phyloP scores from a whole-genome alignment of 768 basidiomycete species.

The Podaxis carcinomalis region DNA sequence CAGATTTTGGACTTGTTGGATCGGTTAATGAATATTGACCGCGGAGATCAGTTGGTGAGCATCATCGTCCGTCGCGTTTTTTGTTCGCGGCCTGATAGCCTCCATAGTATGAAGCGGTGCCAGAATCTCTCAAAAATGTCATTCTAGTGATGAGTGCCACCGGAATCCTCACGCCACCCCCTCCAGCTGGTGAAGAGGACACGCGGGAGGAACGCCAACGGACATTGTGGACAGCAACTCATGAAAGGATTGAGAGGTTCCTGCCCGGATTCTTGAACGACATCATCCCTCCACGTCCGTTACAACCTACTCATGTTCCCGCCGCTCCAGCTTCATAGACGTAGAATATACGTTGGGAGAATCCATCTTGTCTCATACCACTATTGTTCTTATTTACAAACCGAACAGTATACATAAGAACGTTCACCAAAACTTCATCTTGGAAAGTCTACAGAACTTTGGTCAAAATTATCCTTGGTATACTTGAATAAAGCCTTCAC shows the following conservation, averaged over 20 bases:
- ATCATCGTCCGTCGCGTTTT: not conserved
- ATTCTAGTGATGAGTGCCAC: slow-evolving; percentile 94
- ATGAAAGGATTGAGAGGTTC: slow-evolving; percentile 86
- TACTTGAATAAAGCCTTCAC: slow-evolving; percentile 8
- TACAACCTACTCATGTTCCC: slow-evolving; percentile 8
- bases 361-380: not conserved
- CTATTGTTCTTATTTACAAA: not conserved
- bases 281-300: slow-evolving; percentile 44
- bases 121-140: slow-evolving; percentile 96
- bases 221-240: slow-evolving; percentile 80
- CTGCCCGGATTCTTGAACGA: slow-evolving; percentile 85
- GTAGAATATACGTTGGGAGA: not conserved
- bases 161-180: slow-evolving; percentile 69
- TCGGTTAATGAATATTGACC: slow-evolving; percentile 81
- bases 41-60: slow-evolving; percentile 82
- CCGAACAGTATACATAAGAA: not conserved
- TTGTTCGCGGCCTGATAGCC: not conserved
- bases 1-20: slow-evolving; percentile 87
- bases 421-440: slow-evolving; percentile 38
- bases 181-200: slow-evolving; percentile 34
- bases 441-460: slow-evolving; percentile 43
- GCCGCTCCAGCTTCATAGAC: slow-evolving; percentile 12
- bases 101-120: slow-evolving; percentile 84
- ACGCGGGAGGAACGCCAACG: slow-evolving; percentile 55
- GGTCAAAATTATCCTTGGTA: not conserved